Evolutionary conservation across 257 asterid genomes (phyloP).

Genomic region (Pogostemon cablin): DNA sequence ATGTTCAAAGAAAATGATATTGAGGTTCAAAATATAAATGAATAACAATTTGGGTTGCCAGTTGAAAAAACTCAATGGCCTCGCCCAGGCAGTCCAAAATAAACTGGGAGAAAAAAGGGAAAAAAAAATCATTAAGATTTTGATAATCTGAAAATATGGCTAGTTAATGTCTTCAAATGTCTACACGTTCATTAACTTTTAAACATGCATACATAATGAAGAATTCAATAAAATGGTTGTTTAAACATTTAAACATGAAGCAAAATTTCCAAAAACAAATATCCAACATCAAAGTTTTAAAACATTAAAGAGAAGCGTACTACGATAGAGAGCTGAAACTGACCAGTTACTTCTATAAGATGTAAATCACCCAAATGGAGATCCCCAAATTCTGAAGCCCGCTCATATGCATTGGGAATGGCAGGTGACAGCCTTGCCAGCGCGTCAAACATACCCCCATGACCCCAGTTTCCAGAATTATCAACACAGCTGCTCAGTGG

Average conservation of each 20-base stretch:
- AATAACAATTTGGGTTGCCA: constrained; percentile 19
- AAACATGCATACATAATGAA: not conserved
- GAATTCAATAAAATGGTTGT: not conserved
- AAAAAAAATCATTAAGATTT: constrained; percentile 3
- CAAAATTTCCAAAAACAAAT: not conserved
- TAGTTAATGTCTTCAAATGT: constrained; percentile 1
- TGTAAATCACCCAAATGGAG: constrained; percentile 92
- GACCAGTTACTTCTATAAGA: constrained; percentile 71
- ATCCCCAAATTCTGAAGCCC: constrained; percentile 84
- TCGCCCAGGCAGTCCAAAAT: not conserved
- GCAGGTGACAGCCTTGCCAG: constrained; percentile 62
- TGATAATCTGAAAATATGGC: constrained; percentile 15
- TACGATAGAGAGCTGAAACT: constrained; percentile 33
- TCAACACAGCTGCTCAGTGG: constrained; percentile 80
- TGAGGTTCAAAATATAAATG: constrained; percentile 22
- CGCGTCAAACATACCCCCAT: constrained; percentile 90
- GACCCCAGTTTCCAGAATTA: constrained; percentile 97
- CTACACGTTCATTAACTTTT: constrained; percentile 10
- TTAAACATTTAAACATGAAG: not conserved
- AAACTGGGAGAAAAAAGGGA: not conserved
- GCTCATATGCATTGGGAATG: constrained; percentile 69
- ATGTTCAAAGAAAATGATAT: constrained; percentile 27
- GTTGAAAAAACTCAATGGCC: constrained; percentile 1
- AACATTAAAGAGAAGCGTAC: not conserved
- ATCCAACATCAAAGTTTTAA: not conserved